Evolutionary conservation across 78 protist species (phyloP), one percentile per base, ranked within the genome.

Genomic region (Monocercomonoides exilis): DNA sequence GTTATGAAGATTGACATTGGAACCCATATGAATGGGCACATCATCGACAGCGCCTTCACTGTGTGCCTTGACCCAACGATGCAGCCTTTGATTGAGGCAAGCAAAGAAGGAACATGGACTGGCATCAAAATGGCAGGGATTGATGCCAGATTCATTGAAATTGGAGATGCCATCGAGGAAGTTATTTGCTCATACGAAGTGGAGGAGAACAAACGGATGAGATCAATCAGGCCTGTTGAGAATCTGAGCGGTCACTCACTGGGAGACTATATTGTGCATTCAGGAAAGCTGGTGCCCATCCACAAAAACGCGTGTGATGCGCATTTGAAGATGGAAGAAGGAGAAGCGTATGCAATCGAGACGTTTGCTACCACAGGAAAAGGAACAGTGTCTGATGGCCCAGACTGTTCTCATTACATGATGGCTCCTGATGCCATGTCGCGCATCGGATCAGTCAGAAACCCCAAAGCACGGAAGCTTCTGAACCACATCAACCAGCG

Each of bases 321-420:
- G 33, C 21, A 21, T 21, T 33, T 43, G n/a, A 11, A 21, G n/a
- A 80, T 80, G 84, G 45, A 80, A 21, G 84, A 80, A 21, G 84
- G 84, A 11, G 81, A 80, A 21, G 70, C 21, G n/a, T 80, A 43
- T 21, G 84, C 84, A 11, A 80, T 80, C 36, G 84, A 80, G 45
- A 80, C 84, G n/a, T 80, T 80, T 21, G 84, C 84, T 21, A 43
- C 38, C 36, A 80, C 84, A 21, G 84, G 84, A 11, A 11, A 43
- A 11, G 84, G 84, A 32, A 11, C 21, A 21, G 84, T 80, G 45
- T 21, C 21, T 21, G 84, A 80, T 21, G 84, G 29, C 36, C 70
- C 70, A 11, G 84, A 80, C n/a, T 80, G 84, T 21, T 80, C 84
- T 43, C 84, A 80, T 21, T 80, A 80, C 45, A 80, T 80, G 84